Evolutionary conservation across 78 protist genomes (phyloP).

Genomic region (Guillardia theta): DNA sequence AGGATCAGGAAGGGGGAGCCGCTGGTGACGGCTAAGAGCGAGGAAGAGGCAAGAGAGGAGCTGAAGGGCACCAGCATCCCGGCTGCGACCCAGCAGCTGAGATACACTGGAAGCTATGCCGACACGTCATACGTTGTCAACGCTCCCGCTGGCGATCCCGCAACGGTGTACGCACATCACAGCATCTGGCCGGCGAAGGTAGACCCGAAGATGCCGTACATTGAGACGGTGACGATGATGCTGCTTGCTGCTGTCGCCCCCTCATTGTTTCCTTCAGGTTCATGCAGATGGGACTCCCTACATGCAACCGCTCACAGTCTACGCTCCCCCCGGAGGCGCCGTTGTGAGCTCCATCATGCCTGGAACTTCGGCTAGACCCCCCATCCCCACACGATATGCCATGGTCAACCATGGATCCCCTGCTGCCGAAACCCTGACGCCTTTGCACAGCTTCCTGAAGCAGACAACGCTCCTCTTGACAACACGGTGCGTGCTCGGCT

Average conservation of each 20-base stretch:
- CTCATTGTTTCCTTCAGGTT: too few species aligned
- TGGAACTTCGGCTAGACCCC: not conserved
- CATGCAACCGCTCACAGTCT: constrained; percentile 3
- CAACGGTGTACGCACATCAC: not conserved
- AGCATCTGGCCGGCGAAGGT: not conserved
- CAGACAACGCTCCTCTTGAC: not conserved
- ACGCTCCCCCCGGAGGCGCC: not conserved
- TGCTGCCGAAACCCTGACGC: too few species aligned
- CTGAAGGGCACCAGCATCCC: not conserved
- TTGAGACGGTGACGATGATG: constrained; percentile 14
- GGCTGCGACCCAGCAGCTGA: constrained; percentile 1
- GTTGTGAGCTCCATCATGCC: constrained; percentile 23
- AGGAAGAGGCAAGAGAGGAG: not conserved
- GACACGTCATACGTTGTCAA: not conserved
- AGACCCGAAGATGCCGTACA: constrained; percentile 22
- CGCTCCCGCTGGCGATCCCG: not conserved
- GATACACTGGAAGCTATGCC: not conserved
- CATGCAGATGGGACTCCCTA: constrained; percentile 7
- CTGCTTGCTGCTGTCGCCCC: too few species aligned
- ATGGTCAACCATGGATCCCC: too few species aligned
- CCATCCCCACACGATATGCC: not conserved
- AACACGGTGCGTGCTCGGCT: too few species aligned
- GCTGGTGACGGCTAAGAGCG: not conserved
- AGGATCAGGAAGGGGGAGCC: not conserved
- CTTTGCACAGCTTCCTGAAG: not conserved